Conservation (phyloP, 225 moss, liverwort and hornwort species). For the Marchantia paleacea region DNA sequence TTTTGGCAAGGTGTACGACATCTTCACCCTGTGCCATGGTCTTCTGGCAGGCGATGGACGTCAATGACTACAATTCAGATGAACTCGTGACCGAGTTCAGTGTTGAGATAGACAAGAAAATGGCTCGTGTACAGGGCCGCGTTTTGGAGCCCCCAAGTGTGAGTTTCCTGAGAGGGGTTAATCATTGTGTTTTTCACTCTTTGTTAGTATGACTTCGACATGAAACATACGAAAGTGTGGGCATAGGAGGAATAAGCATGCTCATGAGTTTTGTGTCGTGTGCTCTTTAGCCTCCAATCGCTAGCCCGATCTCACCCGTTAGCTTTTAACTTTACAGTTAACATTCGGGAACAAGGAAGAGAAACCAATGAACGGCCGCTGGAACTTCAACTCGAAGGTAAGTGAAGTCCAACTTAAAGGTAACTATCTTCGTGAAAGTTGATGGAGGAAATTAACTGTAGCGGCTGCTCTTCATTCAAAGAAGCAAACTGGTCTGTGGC, state of each 20-base stretch:
- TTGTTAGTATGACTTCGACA: not conserved
- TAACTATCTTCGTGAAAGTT: not conserved
- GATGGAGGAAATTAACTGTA: no score
- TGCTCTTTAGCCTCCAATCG: not conserved
- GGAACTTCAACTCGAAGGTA: conserved; percentile 85
- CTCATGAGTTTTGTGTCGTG: not conserved
- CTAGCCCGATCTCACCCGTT: no score
- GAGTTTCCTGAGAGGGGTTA: not conserved
- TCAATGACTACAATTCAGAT: conserved; percentile 58
- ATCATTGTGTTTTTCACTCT: not conserved
- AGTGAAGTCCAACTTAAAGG: conserved; percentile 3
- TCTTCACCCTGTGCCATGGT: not conserved
- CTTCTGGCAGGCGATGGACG: conserved; percentile 54
- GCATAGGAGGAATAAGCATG: not conserved
- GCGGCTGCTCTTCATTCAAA: no score
- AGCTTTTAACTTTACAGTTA: conserved; percentile 40
- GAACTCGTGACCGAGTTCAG: conserved; percentile 68
- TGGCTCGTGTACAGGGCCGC: conserved; percentile 62
- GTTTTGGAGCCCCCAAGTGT: conserved; percentile 67
- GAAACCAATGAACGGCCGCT: conserved; percentile 62
- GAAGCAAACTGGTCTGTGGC: no score
- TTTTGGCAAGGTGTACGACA: not conserved
- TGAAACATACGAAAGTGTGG: not conserved
- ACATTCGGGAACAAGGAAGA: conserved; percentile 65
- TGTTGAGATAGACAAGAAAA: conserved; percentile 44